Conservation (phyloP, 1,284 basidiomycete species). For the Tilletia setariae region DNA sequence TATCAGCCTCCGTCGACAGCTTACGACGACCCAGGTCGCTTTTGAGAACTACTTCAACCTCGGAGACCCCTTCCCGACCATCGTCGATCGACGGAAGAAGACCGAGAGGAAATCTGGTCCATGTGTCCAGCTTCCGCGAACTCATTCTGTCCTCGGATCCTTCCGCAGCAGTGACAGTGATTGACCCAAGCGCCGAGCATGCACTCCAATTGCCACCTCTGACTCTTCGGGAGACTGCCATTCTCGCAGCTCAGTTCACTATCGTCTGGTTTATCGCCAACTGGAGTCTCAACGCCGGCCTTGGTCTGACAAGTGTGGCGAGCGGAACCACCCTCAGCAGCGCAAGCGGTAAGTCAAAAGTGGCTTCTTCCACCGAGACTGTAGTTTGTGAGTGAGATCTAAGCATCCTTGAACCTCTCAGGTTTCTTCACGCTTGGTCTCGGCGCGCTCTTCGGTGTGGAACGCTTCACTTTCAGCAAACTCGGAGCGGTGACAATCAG, state of each 20-base stretch:
- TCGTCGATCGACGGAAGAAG: constrained; percentile 49
- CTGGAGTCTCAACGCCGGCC: constrained; percentile 47
- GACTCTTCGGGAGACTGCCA: constrained; percentile 41
- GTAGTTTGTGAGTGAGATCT: too few relatives aligned
- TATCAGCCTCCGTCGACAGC: constrained; percentile 11
- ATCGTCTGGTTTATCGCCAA: constrained; percentile 53
- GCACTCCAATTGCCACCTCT: constrained; percentile 33
- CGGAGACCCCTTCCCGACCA: constrained; percentile 27
- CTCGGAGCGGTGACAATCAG: constrained; percentile 68
- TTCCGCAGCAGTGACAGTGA: not conserved
- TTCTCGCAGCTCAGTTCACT: constrained; percentile 46
- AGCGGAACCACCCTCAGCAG: constrained; percentile 58
- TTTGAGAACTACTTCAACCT: not conserved
- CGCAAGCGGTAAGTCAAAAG: constrained; percentile 59
- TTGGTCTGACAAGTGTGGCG: constrained; percentile 49
- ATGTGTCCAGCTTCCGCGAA: constrained; percentile 4
- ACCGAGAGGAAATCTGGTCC: constrained; percentile 27
- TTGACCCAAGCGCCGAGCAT: not conserved
- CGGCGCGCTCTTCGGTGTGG: constrained; percentile 79
- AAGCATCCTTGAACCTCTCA: constrained; percentile 51
- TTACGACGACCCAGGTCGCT: constrained; percentile 9
- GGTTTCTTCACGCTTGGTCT: constrained; percentile 91
- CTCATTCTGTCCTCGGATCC: not conserved
- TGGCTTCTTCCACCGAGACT: too few relatives aligned
- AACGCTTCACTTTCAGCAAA: constrained; percentile 72